These are phyloP conservation scores for Annona squamosa DNA, from an alignment of 164 flowering plant species.

Conservation along the genomic window DNA sequence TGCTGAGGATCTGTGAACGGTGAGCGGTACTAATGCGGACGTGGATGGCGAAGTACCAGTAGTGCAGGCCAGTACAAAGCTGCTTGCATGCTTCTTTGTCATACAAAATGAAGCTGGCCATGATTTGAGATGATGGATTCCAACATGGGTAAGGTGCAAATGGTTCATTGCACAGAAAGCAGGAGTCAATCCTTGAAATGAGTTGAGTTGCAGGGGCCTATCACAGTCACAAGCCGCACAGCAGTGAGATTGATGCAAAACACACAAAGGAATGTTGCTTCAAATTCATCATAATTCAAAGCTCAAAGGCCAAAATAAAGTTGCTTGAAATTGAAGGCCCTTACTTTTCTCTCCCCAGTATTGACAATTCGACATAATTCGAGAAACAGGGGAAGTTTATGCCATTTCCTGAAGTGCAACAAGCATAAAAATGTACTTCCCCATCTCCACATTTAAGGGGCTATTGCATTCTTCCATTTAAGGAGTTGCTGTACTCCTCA, in stretches of 20 bases:
- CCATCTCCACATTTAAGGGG: too few species aligned
- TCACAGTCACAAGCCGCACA: constrained; percentile 17
- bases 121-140: constrained; percentile 17
- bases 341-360: neutral
- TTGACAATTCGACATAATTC: too few species aligned
- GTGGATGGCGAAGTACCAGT: constrained; percentile 18
- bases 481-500: too few species aligned
- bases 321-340: neutral
- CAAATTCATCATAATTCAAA: neutral
- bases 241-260: neutral
- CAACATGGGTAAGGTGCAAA: constrained; percentile 22
- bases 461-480: too few species aligned
- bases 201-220: constrained; percentile 14
- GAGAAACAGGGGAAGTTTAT: neutral
- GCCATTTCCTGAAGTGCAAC: neutral
- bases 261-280: neutral
- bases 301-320: neutral
- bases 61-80: constrained; percentile 22
- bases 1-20: constrained; percentile 26
- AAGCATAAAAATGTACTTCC: neutral
- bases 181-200: constrained; percentile 7
- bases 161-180: constrained; percentile 35
- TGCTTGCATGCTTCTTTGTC: constrained; percentile 13
- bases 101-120: constrained; percentile 9
- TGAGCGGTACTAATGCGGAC: constrained; percentile 16